Percentiles rank a stretch among this genome's conserved stretches.
These are phyloP conservation scores for Taiozyma onychis DNA, from an alignment of 1,139 yeast genomes.

Conservation along the genomic window DNA sequence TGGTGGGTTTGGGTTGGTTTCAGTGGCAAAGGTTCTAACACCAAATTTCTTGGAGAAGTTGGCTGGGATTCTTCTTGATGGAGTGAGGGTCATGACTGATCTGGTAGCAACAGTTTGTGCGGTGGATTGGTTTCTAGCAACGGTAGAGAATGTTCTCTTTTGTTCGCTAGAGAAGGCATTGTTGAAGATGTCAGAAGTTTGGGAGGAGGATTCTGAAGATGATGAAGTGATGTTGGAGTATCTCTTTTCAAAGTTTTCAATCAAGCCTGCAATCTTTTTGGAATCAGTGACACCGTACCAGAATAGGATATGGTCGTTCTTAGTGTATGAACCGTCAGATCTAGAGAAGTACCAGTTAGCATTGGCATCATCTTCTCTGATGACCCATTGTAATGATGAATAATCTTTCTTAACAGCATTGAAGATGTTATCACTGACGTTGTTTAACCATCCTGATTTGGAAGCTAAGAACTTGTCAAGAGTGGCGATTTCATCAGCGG, in stretches of 20 bases:
- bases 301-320: constrained; percentile 83
- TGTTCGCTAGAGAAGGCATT: constrained; percentile 36
- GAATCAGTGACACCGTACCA: constrained; percentile 87
- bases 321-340: constrained; percentile 90
- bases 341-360: constrained; percentile 88
- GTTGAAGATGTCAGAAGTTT: constrained; percentile 33
- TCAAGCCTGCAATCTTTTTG: constrained; percentile 56
- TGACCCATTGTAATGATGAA: constrained; percentile 76
- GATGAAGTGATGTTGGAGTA: constrained; percentile 19
- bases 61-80: constrained; percentile 4
- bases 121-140: constrained; percentile 7
- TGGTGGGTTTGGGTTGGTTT: constrained; percentile 72
- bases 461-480: constrained; percentile 85
- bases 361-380: constrained; percentile 85
- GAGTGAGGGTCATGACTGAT: neutral
- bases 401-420: constrained; percentile 74
- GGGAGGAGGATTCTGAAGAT: neutral
- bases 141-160: constrained; percentile 28
- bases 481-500: constrained; percentile 46
- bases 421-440: constrained; percentile 93
- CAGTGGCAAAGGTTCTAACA: constrained; percentile 29
- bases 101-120: constrained; percentile 1
- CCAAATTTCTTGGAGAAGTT: constrained; percentile 16
- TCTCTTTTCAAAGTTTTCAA: constrained; percentile 52
- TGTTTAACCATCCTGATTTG: constrained; percentile 93